Evolutionary conservation across 2,329 filamentous ascomycete genomes (phyloP).

Genomic region (Ceratocystis cubensis): DNA sequence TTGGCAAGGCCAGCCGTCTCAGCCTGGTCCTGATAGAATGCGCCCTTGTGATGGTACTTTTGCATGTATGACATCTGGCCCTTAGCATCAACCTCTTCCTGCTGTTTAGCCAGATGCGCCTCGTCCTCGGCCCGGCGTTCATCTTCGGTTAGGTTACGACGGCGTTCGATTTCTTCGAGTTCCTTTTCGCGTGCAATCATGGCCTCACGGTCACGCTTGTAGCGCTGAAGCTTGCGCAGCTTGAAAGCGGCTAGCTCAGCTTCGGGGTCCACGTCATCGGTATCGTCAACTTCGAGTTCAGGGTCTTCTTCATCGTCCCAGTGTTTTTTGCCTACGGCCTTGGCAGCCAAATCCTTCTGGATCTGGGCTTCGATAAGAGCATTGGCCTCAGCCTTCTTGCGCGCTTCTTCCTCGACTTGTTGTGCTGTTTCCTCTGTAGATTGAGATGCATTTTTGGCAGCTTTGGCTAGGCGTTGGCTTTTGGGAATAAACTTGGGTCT

Average conservation of each 20-base stretch:
- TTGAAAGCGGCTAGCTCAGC: conserved; percentile 91
- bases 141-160: conserved; percentile 73
- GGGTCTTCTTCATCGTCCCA: conserved; percentile 66
- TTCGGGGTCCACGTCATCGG: conserved; percentile 72
- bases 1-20: conserved; percentile 62
- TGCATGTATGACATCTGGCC: conserved; percentile 86
- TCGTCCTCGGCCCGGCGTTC: conserved; percentile 79
- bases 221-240: conserved; percentile 74
- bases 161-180: conserved; percentile 75
- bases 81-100: conserved; percentile 62
- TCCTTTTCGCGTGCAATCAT: conserved; percentile 78
- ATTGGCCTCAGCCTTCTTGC: conserved; percentile 59
- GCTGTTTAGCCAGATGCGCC: conserved; percentile 62
- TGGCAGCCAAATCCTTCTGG: conserved; percentile 63
- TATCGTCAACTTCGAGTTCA: conserved; percentile 74
- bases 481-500: conserved; percentile 53
- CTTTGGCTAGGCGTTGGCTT: conserved; percentile 34
- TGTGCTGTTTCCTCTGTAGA: conserved; percentile 26
- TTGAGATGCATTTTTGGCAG: conserved; percentile 21
- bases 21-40: conserved; percentile 80
- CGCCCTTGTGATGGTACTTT: conserved; percentile 92
- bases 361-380: conserved; percentile 80
- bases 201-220: conserved; percentile 73
- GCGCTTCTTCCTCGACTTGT: conserved; percentile 44
- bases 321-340: conserved; percentile 63